Evolutionary conservation across 768 basidiomycete species (phyloP), one percentile per base, ranked within the genome.

Genomic region (Chalciporus chontae): DNA sequence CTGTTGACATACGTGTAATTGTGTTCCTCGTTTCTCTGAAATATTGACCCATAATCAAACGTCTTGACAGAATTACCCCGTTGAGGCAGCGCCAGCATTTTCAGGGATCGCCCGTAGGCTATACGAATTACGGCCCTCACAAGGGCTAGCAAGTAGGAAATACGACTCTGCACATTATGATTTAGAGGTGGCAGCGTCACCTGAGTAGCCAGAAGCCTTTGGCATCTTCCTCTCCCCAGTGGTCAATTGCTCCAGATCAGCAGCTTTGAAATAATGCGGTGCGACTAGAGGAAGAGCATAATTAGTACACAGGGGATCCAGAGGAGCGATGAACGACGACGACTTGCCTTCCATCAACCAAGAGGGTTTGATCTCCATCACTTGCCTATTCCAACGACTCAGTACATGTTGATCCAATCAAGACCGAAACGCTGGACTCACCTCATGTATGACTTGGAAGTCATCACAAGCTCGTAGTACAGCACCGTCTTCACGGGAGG

Each of bases 391-490:
- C 34, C 36, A 34, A 42, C 18, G 7, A 32, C 18, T 53, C 29
- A 49, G 41, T 29, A 48, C 43, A 5, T n/a, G 8, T 7, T 2
- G 17, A 13, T 7, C 24, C 2, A 14, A 17, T 15, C 10, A 2
- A 5, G 9, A 14, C 8, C 11, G 21, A 45, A 40, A 36, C 32
- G 18, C 11, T 26, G 1, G 10, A 69, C 77, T 11, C 43, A 83
- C 77, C 91, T 78, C 81, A 97, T 88, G 63, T 96, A 99, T 27
- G 96, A 97, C 71, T 98, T 97, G 34, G 87, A 87, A 8, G 96
- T 99, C 80, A 95, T 87, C 19, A 99, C 95, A 19, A 99, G 80
- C 68, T 98, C 96, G 63, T 98, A 97, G 70, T 98, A 99, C 41
- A 96, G 67, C 9, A 98, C 66, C 14, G 90, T 88, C 65, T 87